Evolutionary conservation across 2,329 filamentous ascomycete species (phyloP).

Genomic region (Colletotrichum tanaceti): DNA sequence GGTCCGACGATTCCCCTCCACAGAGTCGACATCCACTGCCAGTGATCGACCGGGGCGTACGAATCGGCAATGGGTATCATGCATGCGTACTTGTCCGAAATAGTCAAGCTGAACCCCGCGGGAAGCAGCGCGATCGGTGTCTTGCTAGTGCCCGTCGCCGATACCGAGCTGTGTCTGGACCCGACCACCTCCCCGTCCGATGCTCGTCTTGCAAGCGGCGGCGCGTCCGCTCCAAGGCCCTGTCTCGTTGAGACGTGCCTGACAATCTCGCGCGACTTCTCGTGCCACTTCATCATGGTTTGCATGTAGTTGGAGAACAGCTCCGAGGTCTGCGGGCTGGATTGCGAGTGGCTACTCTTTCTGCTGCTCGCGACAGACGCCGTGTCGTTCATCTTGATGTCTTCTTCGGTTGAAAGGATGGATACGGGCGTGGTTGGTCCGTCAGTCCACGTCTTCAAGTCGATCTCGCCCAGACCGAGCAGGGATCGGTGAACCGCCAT

Average conservation of each 20-base stretch:
- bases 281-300: constrained; percentile 79
- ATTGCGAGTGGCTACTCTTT: constrained; percentile 39
- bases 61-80: constrained; percentile 79
- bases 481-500: constrained; percentile 74
- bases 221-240: constrained; percentile 22
- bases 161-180: constrained; percentile 21
- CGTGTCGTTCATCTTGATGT: constrained; percentile 30
- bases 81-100: constrained; percentile 80
- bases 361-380: constrained; percentile 30
- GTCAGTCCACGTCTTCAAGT: constrained; percentile 59
- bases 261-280: constrained; percentile 77
- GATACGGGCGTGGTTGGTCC: constrained; percentile 43
- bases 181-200: constrained; percentile 32
- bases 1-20: constrained; percentile 89
- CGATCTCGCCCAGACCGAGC: constrained; percentile 53
- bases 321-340: constrained; percentile 47
- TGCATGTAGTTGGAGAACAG: constrained; percentile 71
- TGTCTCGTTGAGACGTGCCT: constrained; percentile 56
- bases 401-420: constrained; percentile 38
- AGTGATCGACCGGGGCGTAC: constrained; percentile 89
- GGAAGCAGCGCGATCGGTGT: constrained; percentile 81
- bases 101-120: constrained; percentile 81
- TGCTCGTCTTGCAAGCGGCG: constrained; percentile 28
- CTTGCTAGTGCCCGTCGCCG: constrained; percentile 40
- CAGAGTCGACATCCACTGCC: constrained; percentile 96